These are phyloP conservation scores for Trichophyton rubrum DNA, from an alignment of 2,329 filamentous ascomycete genomes.

Conservation along the genomic window DNA sequence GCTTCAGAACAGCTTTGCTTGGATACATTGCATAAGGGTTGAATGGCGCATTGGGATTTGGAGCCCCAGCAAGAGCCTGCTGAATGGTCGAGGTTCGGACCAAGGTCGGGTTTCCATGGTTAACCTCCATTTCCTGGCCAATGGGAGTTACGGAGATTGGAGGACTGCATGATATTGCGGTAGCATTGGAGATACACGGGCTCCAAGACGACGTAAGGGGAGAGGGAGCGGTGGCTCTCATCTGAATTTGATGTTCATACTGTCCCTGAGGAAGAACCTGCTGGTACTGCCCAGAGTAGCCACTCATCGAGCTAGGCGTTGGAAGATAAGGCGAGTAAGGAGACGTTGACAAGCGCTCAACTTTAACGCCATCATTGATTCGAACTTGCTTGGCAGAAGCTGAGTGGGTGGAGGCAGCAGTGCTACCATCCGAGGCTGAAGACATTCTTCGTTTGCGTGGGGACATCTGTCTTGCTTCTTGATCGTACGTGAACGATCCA, in stretches of 20 bases:
- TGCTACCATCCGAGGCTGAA: constrained; percentile 34
- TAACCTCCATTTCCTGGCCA: constrained; percentile 33
- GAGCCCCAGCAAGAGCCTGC: constrained; percentile 31
- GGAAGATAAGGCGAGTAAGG: constrained; percentile 41
- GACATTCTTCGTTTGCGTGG: constrained; percentile 47
- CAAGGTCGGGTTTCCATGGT: constrained; percentile 41
- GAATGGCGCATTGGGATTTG: constrained; percentile 43
- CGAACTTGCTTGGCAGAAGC: constrained; percentile 36
- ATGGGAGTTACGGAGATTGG: constrained; percentile 30
- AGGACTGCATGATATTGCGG: constrained; percentile 33
- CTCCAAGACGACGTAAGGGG: constrained; percentile 38
- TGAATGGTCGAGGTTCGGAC: constrained; percentile 57
- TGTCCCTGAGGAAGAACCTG: constrained; percentile 28
- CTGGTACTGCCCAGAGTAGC: constrained; percentile 29
- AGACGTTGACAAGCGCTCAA: constrained; percentile 33
- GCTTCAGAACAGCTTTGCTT: constrained; percentile 71
- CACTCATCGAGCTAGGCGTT: constrained; percentile 34
- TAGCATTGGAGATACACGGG: constrained; percentile 36
- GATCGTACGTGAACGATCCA: constrained; percentile 51
- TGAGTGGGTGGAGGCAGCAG: constrained; percentile 39
- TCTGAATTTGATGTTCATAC: constrained; percentile 33
- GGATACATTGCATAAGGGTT: constrained; percentile 73
- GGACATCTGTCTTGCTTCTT: constrained; percentile 30
- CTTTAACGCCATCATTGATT: constrained; percentile 39
- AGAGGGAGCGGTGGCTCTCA: constrained; percentile 37